phyloP scores from a whole-genome alignment of 768 basidiomycete species.

The Trametes elegans region DNA sequence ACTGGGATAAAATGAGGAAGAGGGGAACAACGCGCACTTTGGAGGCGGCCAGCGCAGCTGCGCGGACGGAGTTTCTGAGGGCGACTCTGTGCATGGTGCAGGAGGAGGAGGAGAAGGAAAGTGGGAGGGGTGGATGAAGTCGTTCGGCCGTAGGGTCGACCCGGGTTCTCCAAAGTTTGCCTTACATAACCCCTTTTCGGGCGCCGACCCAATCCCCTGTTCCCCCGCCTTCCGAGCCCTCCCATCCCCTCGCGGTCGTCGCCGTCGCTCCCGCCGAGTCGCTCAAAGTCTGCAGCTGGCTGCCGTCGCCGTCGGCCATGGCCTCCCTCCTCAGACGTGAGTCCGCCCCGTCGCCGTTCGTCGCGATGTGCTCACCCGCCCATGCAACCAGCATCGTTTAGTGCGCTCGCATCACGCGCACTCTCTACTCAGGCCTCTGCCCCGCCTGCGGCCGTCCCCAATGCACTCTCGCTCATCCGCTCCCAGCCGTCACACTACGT shows the following conservation, averaged over 20 bases:
- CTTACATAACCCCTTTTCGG: constrained; percentile 25
- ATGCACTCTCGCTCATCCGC: constrained; percentile 78
- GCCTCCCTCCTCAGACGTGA: constrained; percentile 29
- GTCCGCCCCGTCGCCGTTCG: constrained; percentile 10
- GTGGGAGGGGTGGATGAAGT: constrained; percentile 23
- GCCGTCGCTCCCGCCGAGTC: constrained; percentile 4
- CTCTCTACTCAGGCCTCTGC: constrained; percentile 34
- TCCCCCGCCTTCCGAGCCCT: constrained; percentile 18
- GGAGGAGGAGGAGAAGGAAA: constrained; percentile 47
- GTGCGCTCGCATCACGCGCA: constrained; percentile 25
- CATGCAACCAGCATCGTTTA: constrained; percentile 20
- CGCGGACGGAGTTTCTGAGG: constrained; percentile 80
- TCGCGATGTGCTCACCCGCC: neutral
- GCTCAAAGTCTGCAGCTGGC: no score
- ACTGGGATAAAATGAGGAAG: constrained; percentile 19
- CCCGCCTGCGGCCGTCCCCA: constrained; percentile 41
- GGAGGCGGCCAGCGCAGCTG: constrained; percentile 67
- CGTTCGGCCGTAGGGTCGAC: constrained; percentile 26
- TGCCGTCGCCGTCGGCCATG: constrained; percentile 22
- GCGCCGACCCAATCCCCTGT: constrained; percentile 27
- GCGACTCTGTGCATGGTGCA: constrained; percentile 83
- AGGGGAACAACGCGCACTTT: constrained; percentile 51
- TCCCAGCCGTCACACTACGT: constrained; percentile 93
- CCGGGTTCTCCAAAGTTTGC: constrained; percentile 23
- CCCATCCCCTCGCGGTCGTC: constrained; percentile 16